phyloP scores from a whole-genome alignment of 2,329 filamentous ascomycete genomes.

The Sporothrix pallida region DNA sequence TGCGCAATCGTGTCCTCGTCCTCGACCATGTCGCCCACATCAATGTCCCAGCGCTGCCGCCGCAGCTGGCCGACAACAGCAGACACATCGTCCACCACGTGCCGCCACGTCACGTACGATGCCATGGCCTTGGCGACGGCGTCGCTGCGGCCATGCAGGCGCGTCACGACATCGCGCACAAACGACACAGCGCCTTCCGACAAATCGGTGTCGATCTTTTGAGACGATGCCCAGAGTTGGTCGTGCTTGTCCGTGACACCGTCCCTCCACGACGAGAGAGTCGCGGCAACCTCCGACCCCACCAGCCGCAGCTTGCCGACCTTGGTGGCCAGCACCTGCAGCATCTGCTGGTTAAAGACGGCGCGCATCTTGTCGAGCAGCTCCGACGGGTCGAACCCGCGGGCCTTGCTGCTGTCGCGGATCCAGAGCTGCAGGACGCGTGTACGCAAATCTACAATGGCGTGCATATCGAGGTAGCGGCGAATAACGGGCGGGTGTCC shows the following conservation, averaged over 20 bases:
- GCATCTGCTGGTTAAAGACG: slow-evolving; percentile 71
- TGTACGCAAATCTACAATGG: slow-evolving; percentile 72
- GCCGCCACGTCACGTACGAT: slow-evolving; percentile 74
- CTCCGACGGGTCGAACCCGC: slow-evolving; percentile 69
- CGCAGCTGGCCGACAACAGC: slow-evolving; percentile 68
- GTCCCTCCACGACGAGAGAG: slow-evolving; percentile 65
- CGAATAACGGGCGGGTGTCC: not conserved
- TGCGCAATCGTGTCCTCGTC: slow-evolving; percentile 73
- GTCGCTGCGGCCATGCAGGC: slow-evolving; percentile 74
- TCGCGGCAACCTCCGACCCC: slow-evolving; percentile 66
- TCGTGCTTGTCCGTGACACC: slow-evolving; percentile 57
- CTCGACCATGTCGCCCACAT: slow-evolving; percentile 74
- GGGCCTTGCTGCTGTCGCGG: slow-evolving; percentile 65
- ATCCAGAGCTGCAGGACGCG: slow-evolving; percentile 78
- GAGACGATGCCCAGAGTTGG: slow-evolving; percentile 66
- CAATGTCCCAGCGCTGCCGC: slow-evolving; percentile 76
- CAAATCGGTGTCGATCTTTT: slow-evolving; percentile 65
- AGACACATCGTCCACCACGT: slow-evolving; percentile 71
- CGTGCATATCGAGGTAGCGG: slow-evolving; percentile 65
- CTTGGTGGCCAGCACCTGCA: slow-evolving; percentile 66
- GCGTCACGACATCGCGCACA: slow-evolving; percentile 70
- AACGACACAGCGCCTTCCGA: slow-evolving; percentile 69
- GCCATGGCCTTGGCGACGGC: slow-evolving; percentile 66
- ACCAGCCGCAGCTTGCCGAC: slow-evolving; percentile 69
- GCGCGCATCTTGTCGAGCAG: slow-evolving; percentile 72